Base-by-base conservation (phyloP, 2,329 filamentous ascomycete genomes). In the Teratosphaeria nubilosa region DNA sequence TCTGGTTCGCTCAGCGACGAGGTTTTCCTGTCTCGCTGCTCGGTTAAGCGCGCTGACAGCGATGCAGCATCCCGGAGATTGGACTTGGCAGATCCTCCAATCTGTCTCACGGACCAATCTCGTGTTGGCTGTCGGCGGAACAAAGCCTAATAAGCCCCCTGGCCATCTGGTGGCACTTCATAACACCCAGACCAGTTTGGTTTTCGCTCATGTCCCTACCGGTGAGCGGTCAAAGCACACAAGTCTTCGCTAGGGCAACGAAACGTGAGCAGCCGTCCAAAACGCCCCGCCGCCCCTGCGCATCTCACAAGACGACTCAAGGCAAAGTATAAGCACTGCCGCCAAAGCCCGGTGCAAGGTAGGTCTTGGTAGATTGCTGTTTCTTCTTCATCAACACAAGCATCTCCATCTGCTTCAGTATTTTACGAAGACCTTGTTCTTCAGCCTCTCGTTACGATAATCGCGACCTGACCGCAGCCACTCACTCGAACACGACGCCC, bases 401-500 rank as follows among this genome's bases (percentile, higher is more conserved):
- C 63, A 45, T 60, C 62, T 22, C 56, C 52, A 25, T 52, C 57
- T 31, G 56, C n/a, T 48, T 48, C 41, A 20, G 9, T 10, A 1
- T 5, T 20, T 6, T 5, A 22, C n/a, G 61, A 64, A 62, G 63
- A 58, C 59, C 57, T 57, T 61, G 60, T 59, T 63, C 62, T 63
- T 68, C 66, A 64, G 63, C 63, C 67, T 64, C 56, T 69, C 66
- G 16, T 66, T 69, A 51, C 34, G 7, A 58, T 13, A 37, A 57
- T 45, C 51, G 16, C 50, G 27, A 51, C n/a, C 54, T 60, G 16
- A 59, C 58, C 56, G 45, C 62, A 63, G 59, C 60, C 66, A 67
- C 79, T 66, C 64, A 32, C 63, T 65, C 57, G 60, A 58, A 45
- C 56, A 57, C 56, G 32, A 45, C 25, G 20, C 14, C 24, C 20